phyloP scores from a whole-genome alignment of 129 eudicot genomes.

The Saposhnikovia divaricata region DNA sequence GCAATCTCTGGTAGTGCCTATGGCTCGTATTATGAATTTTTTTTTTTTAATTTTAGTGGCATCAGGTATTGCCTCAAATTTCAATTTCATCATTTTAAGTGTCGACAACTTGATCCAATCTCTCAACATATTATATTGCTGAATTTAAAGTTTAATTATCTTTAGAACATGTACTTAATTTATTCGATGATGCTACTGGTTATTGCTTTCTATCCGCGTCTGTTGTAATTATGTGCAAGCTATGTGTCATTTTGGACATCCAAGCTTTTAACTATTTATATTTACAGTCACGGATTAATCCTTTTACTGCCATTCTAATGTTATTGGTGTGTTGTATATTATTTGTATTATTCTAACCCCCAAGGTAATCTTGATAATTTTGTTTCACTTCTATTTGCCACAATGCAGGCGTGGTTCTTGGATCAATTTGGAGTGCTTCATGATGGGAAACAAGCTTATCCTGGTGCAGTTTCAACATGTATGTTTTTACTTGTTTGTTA shows the following conservation, averaged over 20 bases:
- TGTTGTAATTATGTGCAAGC: background rate
- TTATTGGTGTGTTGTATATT: background rate
- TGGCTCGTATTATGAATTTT: background rate
- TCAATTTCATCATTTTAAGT: background rate
- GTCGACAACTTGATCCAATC: background rate
- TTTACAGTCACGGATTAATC: background rate
- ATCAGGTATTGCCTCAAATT: background rate
- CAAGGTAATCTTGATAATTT: background rate
- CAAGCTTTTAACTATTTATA: background rate
- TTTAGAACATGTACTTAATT: background rate
- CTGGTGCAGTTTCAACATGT: constrained; percentile 82
- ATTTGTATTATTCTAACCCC: background rate
- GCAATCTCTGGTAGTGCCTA: background rate
- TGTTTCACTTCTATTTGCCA: background rate
- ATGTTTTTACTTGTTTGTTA: constrained; percentile 40
- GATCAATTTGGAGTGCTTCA: constrained; percentile 99
- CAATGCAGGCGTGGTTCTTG: constrained; percentile 75
- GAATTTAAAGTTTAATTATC: background rate
- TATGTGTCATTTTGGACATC: background rate
- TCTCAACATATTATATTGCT: background rate
- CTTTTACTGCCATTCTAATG: background rate
- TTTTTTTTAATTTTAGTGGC: background rate
- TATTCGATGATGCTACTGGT: background rate
- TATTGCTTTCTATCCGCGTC: background rate
- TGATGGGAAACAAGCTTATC: constrained; percentile 93